These are phyloP conservation scores for Cryptosporidium andersoni DNA, from an alignment of 169 alveolate genomes.

Conservation along the genomic window DNA sequence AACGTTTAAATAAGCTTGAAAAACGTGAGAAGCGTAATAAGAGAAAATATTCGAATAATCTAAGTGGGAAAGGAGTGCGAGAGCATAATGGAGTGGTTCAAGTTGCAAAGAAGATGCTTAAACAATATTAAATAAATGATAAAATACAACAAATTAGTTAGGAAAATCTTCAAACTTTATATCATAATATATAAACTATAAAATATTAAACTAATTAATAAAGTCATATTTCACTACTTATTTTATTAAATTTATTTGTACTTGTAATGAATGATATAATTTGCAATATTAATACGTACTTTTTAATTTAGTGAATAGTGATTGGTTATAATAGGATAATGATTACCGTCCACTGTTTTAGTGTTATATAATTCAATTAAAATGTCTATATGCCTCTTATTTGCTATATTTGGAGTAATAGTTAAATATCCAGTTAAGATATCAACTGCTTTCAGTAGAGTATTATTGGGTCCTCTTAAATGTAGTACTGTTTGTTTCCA, in stretches of 20 bases:
- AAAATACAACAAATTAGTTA: too few relatives aligned
- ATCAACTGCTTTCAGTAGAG: constrained; percentile 13
- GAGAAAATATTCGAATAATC: constrained; percentile 16
- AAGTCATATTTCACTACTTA: neutral
- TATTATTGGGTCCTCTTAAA: constrained; percentile 50
- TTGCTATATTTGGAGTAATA: constrained; percentile 49
- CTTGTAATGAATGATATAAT: neutral
- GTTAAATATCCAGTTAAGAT: constrained; percentile 33
- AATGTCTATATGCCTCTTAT: constrained; percentile 57
- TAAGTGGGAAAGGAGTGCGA: constrained; percentile 56
- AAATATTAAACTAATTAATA: neutral
- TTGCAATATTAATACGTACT: neutral
- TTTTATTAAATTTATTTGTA: neutral
- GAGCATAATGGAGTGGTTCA: constrained; percentile 66
- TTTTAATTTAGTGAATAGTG: constrained; percentile 38
- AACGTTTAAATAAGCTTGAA: constrained; percentile 6
- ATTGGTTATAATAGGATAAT: constrained; percentile 20
- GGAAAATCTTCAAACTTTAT: too few relatives aligned
- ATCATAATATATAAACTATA: neutral
- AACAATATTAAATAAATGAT: too few relatives aligned
- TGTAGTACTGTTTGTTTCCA: constrained; percentile 83
- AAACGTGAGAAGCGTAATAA: constrained; percentile 4
- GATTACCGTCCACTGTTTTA: constrained; percentile 4
- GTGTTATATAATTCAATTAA: constrained; percentile 23
- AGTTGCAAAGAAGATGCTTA: constrained; percentile 17